These are phyloP conservation scores for Penicillium cinerascens DNA, from an alignment of 495 filamentous ascomycete genomes.

Conservation along the genomic window DNA sequence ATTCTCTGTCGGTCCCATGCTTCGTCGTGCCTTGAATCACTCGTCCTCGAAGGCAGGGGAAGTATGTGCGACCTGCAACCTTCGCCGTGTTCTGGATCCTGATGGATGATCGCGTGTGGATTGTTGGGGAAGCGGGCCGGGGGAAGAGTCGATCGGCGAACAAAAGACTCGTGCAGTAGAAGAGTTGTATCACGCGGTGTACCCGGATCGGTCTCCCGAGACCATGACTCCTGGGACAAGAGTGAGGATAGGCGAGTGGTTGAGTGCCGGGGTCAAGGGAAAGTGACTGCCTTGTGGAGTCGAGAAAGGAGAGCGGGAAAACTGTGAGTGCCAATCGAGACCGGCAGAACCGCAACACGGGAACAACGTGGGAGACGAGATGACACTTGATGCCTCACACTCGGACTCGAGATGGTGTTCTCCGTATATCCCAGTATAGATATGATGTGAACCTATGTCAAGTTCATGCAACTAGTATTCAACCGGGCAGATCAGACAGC, in stretches of 20 bases:
- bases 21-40: constrained; percentile 13
- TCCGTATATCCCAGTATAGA: too few species aligned
- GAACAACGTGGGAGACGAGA: constrained; percentile 3
- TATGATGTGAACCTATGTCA: too few species aligned
- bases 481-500: too few species aligned
- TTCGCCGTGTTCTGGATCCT: constrained; percentile 1
- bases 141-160: constrained; percentile 1
- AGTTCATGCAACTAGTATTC: too few species aligned
- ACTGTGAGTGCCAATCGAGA: constrained; percentile 26
- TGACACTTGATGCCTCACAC: not conserved
- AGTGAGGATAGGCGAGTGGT: not conserved
- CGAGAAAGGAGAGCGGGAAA: constrained; percentile 33
- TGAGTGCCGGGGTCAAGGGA: constrained; percentile 10
- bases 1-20: constrained; percentile 41
- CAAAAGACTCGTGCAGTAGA: not conserved
- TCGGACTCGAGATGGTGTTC: not conserved
- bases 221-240: constrained; percentile 23
- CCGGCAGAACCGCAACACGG: constrained; percentile 16
- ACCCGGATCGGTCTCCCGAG: constrained; percentile 23
- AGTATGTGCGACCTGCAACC: constrained; percentile 10
- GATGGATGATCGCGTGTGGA: constrained; percentile 16
- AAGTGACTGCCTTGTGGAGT: constrained; percentile 29
- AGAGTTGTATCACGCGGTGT: constrained; percentile 5
- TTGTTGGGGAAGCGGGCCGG: constrained; percentile 4
- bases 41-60: constrained; percentile 1